Conservation (phyloP, 768 basidiomycete species). For the Kwoniella pini region DNA sequence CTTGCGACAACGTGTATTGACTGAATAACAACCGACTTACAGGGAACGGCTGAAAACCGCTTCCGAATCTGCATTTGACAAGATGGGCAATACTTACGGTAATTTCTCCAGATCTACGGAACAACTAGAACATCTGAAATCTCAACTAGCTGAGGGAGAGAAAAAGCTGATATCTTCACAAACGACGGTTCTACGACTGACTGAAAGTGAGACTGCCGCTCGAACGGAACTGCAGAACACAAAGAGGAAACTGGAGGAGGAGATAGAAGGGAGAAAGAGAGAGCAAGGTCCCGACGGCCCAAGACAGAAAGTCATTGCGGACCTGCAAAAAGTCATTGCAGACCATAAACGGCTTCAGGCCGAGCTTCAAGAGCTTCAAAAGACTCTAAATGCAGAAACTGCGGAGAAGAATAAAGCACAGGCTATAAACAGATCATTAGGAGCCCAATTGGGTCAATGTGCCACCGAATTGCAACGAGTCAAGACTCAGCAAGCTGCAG, state of each 20-base stretch:
- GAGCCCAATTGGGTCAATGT: no score
- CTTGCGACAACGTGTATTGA: background rate
- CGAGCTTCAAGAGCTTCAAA: background rate
- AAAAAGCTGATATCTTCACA: background rate
- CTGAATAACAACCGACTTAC: background rate
- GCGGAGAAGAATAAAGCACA: background rate
- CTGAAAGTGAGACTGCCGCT: conserved; percentile 9
- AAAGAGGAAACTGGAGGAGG: background rate
- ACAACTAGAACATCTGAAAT: background rate
- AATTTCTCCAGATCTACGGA: background rate
- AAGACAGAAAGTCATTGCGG: background rate
- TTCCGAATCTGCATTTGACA: background rate
- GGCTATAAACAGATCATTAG: background rate
- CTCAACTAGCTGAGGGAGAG: background rate
- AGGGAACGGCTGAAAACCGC: conserved; percentile 2
- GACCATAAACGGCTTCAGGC: no score
- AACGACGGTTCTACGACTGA: conserved; percentile 1
- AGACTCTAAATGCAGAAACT: background rate
- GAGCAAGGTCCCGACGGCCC: background rate
- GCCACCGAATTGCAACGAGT: no score
- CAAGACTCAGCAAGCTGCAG: no score
- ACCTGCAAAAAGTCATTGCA: no score
- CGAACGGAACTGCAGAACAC: background rate
- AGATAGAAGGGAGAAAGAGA: background rate
- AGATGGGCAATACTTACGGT: background rate